Conservation (phyloP, 2,329 filamentous ascomycete genomes). For the Aureobasidium sp. region DNA sequence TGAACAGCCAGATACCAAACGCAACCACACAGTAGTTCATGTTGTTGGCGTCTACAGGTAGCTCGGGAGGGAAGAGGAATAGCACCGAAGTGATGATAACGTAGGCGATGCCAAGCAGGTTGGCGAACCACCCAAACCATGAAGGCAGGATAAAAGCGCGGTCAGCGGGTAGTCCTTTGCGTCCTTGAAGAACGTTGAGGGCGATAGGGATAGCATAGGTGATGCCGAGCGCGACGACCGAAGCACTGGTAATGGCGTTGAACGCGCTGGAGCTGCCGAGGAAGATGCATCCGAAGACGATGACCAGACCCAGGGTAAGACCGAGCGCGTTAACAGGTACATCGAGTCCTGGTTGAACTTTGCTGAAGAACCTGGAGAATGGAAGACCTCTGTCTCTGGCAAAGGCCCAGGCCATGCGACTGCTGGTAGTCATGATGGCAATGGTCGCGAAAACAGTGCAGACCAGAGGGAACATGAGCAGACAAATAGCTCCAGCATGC, state of each 20-base stretch:
- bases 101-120: conserved; percentile 55
- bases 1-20: conserved; percentile 51
- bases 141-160: conserved; percentile 51
- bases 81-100: conserved; percentile 65
- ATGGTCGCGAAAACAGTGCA: conserved; percentile 30
- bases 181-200: conserved; percentile 61
- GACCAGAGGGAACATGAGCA: conserved; percentile 31
- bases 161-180: conserved; percentile 53
- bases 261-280: conserved; percentile 31
- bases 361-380: conserved; percentile 28
- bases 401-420: conserved; percentile 32
- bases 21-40: conserved; percentile 60
- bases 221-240: conserved; percentile 63
- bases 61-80: conserved; percentile 64
- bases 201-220: conserved; percentile 68
- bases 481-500: conserved; percentile 28
- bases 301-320: conserved; percentile 26
- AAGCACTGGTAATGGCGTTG: conserved; percentile 36
- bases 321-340: conserved; percentile 29
- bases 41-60: conserved; percentile 57
- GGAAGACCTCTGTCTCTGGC: conserved; percentile 31
- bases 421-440: conserved; percentile 31
- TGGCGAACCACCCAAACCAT: conserved; percentile 53
- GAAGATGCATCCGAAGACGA: conserved; percentile 32
- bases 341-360: conserved; percentile 29